Conservation (phyloP, 2,329 filamentous ascomycete genomes). For the Neofusicoccum kwambonambiense region DNA sequence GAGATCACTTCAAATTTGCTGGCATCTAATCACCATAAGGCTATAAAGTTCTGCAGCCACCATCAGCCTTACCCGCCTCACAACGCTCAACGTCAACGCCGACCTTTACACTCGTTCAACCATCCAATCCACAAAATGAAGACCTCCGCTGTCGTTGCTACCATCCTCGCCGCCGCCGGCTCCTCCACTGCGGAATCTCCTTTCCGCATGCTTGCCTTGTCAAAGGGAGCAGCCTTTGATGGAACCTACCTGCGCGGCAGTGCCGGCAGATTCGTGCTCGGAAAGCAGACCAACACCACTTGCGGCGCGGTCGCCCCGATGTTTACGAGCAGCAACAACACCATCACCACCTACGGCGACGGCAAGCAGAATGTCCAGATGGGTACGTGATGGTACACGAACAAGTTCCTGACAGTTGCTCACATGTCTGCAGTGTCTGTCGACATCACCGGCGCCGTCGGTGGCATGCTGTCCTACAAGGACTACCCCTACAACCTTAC, state of each 20-base stretch:
- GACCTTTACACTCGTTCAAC: conserved; percentile 2
- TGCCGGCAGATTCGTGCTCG: not conserved
- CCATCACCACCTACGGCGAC: conserved; percentile 4
- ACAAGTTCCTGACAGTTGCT: too few species aligned
- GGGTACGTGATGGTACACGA: not conserved
- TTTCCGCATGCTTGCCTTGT: conserved; percentile 2
- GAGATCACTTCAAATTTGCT: not conserved
- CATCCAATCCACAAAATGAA: not conserved
- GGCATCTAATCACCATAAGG: not conserved
- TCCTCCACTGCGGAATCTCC: not conserved
- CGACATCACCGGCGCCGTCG: not conserved
- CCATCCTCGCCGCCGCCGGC: not conserved
- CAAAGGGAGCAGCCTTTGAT: not conserved
- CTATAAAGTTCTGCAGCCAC: not conserved
- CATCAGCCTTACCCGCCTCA: not conserved
- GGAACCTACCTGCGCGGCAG: not conserved
- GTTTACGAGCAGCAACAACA: not conserved
- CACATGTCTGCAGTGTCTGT: not conserved
- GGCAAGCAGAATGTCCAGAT: not conserved
- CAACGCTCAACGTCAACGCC: not conserved
- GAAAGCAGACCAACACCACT: conserved; percentile 2
- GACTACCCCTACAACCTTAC: not conserved
- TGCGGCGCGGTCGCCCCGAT: not conserved
- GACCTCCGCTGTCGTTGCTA: not conserved
- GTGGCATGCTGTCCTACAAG: conserved; percentile 13